phyloP scores from a whole-genome alignment of 768 basidiomycete genomes.

The Naganishia friedmannii region DNA sequence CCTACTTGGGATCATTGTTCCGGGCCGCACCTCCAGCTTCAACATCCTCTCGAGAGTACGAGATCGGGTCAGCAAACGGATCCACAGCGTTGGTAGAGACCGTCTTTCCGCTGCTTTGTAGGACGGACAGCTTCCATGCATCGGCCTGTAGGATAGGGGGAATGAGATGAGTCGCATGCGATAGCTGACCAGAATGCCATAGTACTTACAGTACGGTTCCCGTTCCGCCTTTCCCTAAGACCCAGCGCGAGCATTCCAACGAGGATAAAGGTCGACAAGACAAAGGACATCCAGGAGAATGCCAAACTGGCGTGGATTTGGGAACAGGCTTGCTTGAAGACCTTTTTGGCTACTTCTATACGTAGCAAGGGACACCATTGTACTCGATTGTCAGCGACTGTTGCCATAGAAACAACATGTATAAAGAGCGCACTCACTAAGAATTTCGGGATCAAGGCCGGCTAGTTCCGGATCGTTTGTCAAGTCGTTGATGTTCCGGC shows the following conservation, averaged over 20 bases:
- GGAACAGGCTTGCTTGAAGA: conserved; percentile 37
- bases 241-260: conserved; percentile 6
- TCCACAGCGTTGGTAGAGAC: neutral
- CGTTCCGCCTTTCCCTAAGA: conserved; percentile 10
- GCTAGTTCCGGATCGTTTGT: conserved; percentile 36
- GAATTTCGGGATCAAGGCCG: conserved; percentile 24
- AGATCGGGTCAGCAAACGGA: conserved; percentile 9
- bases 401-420: neutral
- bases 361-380: no score
- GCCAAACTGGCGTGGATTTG: conserved; percentile 41
- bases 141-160: neutral
- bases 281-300: conserved; percentile 41
- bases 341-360: conserved; percentile 33
- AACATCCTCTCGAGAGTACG: neutral
- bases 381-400: neutral
- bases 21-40: neutral
- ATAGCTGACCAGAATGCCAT: no score
- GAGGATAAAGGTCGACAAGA: conserved; percentile 29
- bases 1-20: neutral
- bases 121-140: conserved; percentile 5
- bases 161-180: neutral
- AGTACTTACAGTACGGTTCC: neutral
- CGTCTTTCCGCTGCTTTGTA: neutral
- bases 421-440: conserved; percentile 25
- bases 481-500: conserved; percentile 37